Evolutionary conservation across 2,329 filamentous ascomycete genomes (phyloP).

Genomic region (Ceratocystis cubensis): DNA sequence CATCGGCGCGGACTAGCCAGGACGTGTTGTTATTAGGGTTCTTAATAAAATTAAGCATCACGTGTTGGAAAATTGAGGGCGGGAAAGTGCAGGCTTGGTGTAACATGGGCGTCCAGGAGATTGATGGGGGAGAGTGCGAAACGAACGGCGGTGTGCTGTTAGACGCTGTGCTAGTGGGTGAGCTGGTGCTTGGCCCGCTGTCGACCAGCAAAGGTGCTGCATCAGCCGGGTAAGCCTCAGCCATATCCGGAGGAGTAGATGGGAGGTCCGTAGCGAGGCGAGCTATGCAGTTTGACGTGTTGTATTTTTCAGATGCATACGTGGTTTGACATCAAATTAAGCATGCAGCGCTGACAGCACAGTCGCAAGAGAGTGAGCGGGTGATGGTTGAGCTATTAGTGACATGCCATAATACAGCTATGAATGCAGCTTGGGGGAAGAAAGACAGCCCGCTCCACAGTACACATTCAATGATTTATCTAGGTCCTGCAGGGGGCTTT

Average conservation of each 20-base stretch:
- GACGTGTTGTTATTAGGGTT: slow-evolving; percentile 72
- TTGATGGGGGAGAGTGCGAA: background rate
- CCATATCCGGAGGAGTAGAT: slow-evolving; percentile 3
- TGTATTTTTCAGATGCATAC: background rate
- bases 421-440: background rate
- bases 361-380: background rate
- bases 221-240: slow-evolving; percentile 4
- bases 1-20: slow-evolving; percentile 67
- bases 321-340: background rate
- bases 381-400: background rate
- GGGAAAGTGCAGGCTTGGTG: slow-evolving; percentile 49
- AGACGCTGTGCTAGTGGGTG: background rate
- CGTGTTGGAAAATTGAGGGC: slow-evolving; percentile 48
- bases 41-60: slow-evolving; percentile 61
- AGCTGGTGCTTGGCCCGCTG: background rate
- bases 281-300: background rate
- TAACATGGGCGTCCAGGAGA: slow-evolving; percentile 42
- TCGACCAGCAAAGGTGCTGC: slow-evolving; percentile 7
- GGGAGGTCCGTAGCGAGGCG: background rate
- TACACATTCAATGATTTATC: no score
- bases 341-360: background rate
- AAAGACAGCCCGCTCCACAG: no score
- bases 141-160: background rate
- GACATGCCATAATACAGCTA: background rate
- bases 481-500: no score